A percentile compares a stretch with the other conserved stretches of the same genome.
These are phyloP conservation scores for Vigna angularis DNA, from an alignment of 306 rosid genomes.

Conservation along the genomic window DNA sequence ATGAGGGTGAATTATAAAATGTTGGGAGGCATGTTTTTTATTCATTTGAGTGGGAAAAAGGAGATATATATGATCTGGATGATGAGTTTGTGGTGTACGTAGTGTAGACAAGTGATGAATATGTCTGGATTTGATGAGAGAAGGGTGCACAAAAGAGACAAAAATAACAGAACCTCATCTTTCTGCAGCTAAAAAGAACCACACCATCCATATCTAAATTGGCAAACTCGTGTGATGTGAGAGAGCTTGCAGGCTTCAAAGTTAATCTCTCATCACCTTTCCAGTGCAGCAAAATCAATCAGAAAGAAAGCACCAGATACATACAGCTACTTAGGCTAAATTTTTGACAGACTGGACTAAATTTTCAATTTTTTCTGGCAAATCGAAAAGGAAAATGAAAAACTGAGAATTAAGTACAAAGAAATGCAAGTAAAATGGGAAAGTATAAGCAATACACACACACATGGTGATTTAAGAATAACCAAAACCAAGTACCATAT, in stretches of 20 bases:
- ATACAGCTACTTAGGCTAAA: background rate
- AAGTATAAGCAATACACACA: background rate
- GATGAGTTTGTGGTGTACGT: constrained; percentile 22
- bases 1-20: constrained; percentile 5
- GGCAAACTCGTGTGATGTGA: constrained; percentile 35
- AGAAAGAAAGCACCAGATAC: background rate
- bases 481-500: background rate
- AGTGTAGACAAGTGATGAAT: constrained; percentile 8
- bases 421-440: constrained; percentile 9
- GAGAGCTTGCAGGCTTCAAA: background rate
- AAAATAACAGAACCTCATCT: constrained; percentile 56
- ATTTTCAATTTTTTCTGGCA: background rate
- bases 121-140: constrained; percentile 46
- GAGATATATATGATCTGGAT: constrained; percentile 9
- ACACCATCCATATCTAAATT: constrained; percentile 5
- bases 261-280: background rate
- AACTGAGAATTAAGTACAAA: background rate
- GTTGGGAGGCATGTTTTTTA: background rate
- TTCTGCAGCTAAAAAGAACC: constrained; percentile 53
- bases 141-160: constrained; percentile 25
- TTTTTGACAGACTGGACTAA: background rate
- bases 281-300: background rate
- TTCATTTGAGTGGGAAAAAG: constrained; percentile 8
- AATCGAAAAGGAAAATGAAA: background rate
- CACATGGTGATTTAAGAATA: background rate